Percentiles rank a stretch among this genome's conserved stretches.
phyloP scores from a whole-genome alignment of 805 yeast genomes.

The Hanseniaspora mollemarum region DNA sequence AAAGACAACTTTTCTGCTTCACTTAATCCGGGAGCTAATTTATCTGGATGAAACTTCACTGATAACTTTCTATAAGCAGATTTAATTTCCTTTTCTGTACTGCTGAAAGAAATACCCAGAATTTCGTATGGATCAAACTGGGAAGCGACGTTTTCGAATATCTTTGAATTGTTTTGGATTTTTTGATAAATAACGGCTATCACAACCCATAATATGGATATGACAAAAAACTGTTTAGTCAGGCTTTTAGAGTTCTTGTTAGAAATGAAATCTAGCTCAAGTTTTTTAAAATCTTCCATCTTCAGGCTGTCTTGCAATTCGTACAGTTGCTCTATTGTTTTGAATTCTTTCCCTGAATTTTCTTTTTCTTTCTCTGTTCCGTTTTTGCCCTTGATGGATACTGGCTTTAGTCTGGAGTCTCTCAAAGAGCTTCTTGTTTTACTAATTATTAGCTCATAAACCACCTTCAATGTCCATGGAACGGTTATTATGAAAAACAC shows the following conservation, averaged over 20 bases:
- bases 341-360: slow-evolving; percentile 16
- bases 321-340: slow-evolving; percentile 24
- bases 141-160: slow-evolving; percentile 34
- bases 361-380: slow-evolving; percentile 8
- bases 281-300: slow-evolving; percentile 28
- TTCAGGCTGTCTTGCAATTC: slow-evolving; percentile 30
- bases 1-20: slow-evolving; percentile 44
- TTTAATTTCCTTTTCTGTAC: slow-evolving; percentile 68
- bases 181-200: slow-evolving; percentile 18
- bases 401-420: slow-evolving; percentile 2
- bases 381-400: not conserved
- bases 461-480: slow-evolving; percentile 40
- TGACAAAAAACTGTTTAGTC: slow-evolving; percentile 1
- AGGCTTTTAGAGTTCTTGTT: slow-evolving; percentile 18
- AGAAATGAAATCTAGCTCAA: slow-evolving; percentile 15
- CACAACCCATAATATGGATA: slow-evolving; percentile 47
- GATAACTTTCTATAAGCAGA: slow-evolving; percentile 78
- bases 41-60: slow-evolving; percentile 86
- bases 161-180: slow-evolving; percentile 36
- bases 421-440: slow-evolving; percentile 2
- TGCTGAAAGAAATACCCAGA: slow-evolving; percentile 41
- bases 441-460: not conserved
- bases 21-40: slow-evolving; percentile 51
- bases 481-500: slow-evolving; percentile 53
- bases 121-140: slow-evolving; percentile 84